These are phyloP conservation scores for Backusella australiensis DNA, from an alignment of 192 early-diverging fungal genomes.

Conservation along the genomic window DNA sequence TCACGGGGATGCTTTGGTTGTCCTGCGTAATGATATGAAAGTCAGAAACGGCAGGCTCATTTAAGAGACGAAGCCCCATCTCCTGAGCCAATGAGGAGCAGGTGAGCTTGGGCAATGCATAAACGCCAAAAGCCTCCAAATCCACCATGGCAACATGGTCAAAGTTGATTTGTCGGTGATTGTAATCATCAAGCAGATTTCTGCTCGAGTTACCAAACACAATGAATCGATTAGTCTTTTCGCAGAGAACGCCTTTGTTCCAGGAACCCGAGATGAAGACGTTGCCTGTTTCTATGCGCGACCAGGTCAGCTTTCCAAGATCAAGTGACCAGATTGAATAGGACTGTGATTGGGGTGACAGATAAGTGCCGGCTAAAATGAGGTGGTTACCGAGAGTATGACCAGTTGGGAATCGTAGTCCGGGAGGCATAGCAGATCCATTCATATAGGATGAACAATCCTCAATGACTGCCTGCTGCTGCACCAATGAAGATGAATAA, in stretches of 20 bases:
- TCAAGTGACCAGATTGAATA: slow-evolving; percentile 76
- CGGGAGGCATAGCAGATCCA: slow-evolving; percentile 64
- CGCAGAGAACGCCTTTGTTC: slow-evolving; percentile 72
- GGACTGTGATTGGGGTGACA: slow-evolving; percentile 62
- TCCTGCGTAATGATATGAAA: slow-evolving; percentile 58
- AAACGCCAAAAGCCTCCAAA: slow-evolving; percentile 72
- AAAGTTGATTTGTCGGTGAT: slow-evolving; percentile 78
- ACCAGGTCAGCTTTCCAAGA: slow-evolving; percentile 59
- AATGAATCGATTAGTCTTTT: slow-evolving; percentile 60
- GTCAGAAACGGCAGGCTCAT: slow-evolving; percentile 54
- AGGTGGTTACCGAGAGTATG: slow-evolving; percentile 67
- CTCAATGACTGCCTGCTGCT: slow-evolving; percentile 47
- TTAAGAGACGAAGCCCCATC: slow-evolving; percentile 55
- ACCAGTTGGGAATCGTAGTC: slow-evolving; percentile 75
- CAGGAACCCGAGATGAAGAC: slow-evolving; percentile 71
- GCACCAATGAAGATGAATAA: slow-evolving; percentile 40
- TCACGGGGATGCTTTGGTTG: slow-evolving; percentile 50
- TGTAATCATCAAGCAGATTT: slow-evolving; percentile 71
- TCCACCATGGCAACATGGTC: slow-evolving; percentile 70
- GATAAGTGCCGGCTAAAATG: slow-evolving; percentile 70
- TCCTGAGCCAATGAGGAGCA: slow-evolving; percentile 58
- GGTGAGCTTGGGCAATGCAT: slow-evolving; percentile 51
- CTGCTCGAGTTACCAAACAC: slow-evolving; percentile 73
- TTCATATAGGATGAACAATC: slow-evolving; percentile 71
- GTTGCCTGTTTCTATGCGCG: slow-evolving; percentile 65